Evolutionary conservation across 306 rosid genomes (phyloP).

Genomic region (Medicago arabica): DNA sequence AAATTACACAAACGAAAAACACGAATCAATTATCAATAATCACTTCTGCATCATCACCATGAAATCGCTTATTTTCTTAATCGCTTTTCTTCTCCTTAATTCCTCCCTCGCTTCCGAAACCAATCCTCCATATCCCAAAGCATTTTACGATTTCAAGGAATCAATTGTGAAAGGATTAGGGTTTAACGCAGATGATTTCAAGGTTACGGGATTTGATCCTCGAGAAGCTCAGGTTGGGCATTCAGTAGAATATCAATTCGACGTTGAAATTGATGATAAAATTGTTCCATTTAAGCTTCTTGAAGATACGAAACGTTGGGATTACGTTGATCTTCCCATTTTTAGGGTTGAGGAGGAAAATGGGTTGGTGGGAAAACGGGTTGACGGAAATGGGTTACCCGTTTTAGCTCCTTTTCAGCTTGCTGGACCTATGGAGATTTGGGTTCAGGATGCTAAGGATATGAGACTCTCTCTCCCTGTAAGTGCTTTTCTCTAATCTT

Average conservation of each 20-base stretch:
- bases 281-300: conserved; percentile 82
- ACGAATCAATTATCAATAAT: not conserved
- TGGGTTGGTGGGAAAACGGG: conserved; percentile 56
- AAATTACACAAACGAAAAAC: not conserved
- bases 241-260: conserved; percentile 86
- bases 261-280: conserved; percentile 73
- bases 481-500: conserved; percentile 33
- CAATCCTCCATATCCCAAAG: conserved; percentile 59
- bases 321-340: conserved; percentile 84
- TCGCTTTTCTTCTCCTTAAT: conserved; percentile 36
- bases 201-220: conserved; percentile 76
- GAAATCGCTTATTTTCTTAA: conserved; percentile 33
- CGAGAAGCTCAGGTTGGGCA: conserved; percentile 83
- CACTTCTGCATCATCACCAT: conserved; percentile 1
- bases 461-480: conserved; percentile 89
- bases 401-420: conserved; percentile 91
- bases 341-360: conserved; percentile 63
- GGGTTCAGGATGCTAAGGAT: conserved; percentile 90
- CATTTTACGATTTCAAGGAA: conserved; percentile 84
- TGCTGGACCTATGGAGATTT: conserved; percentile 98
- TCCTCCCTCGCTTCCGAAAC: conserved; percentile 43
- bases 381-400: conserved; percentile 50
- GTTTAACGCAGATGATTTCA: conserved; percentile 65
- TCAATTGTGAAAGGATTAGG: conserved; percentile 80
- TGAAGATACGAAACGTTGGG: conserved; percentile 84